Evolutionary conservation across 768 basidiomycete genomes (phyloP).

Genomic region (Gymnopilus junonius): DNA sequence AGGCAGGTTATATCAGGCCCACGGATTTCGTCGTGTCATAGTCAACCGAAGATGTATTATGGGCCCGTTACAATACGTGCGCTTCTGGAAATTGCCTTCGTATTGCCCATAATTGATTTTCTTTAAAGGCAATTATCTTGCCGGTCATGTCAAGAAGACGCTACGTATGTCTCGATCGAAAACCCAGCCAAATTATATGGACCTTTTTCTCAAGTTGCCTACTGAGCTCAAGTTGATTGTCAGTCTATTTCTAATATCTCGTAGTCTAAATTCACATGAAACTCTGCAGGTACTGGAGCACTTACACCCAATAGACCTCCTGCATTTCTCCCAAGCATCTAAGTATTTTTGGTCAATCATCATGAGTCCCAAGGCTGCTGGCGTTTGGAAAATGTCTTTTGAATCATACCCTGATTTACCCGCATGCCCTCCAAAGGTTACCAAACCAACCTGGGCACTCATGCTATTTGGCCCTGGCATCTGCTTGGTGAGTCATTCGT

Average conservation of each 20-base stretch:
- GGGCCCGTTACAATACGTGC: slow-evolving; percentile 27
- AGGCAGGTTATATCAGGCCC: slow-evolving; percentile 11
- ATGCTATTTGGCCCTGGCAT: slow-evolving; percentile 27
- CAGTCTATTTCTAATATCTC: neutral
- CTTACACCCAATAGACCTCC: slow-evolving; percentile 29
- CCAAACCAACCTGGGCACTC: slow-evolving; percentile 23
- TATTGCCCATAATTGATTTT: neutral
- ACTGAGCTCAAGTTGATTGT: slow-evolving; percentile 23
- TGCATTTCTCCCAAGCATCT: slow-evolving; percentile 21
- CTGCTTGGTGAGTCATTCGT: slow-evolving; percentile 21
- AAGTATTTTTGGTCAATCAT: slow-evolving; percentile 20
- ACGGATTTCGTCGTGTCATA: slow-evolving; percentile 19
- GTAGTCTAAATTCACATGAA: neutral
- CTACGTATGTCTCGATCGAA: slow-evolving; percentile 13
- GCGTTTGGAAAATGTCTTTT: slow-evolving; percentile 26
- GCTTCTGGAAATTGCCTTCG: neutral
- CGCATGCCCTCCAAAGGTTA: slow-evolving; percentile 13
- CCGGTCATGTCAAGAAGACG: slow-evolving; percentile 20
- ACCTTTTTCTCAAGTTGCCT: slow-evolving; percentile 20
- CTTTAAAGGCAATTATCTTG: slow-evolving; percentile 23
- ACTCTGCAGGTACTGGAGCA: slow-evolving; percentile 24
- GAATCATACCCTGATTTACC: slow-evolving; percentile 23
- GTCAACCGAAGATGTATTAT: slow-evolving; percentile 19
- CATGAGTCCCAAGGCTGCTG: slow-evolving; percentile 17
- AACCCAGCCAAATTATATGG: neutral